Percentiles rank a stretch among this genome's conserved stretches.
These are phyloP conservation scores for Pseudocercospora musae DNA, from an alignment of 2,329 filamentous ascomycete genomes.

Conservation along the genomic window DNA sequence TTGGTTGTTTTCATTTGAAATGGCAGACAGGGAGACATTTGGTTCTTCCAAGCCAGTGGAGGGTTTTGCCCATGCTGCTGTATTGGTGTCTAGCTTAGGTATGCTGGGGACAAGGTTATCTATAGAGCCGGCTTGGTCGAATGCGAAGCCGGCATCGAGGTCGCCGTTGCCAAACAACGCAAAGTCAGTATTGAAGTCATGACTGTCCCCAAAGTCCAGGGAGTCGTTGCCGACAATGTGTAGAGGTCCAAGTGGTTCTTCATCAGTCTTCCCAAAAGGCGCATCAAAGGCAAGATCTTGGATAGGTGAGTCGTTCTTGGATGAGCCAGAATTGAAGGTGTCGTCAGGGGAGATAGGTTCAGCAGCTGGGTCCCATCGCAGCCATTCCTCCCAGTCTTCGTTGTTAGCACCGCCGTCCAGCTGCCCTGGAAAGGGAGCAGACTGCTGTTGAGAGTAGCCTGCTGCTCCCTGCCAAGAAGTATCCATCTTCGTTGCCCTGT, in stretches of 20 bases:
- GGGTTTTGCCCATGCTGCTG: conserved; percentile 26
- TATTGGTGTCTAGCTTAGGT: conserved; percentile 27
- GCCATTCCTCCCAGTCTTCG: conserved; percentile 48
- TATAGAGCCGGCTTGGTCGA: conserved; percentile 22
- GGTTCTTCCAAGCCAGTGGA: conserved; percentile 18
- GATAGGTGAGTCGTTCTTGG: conserved; percentile 36
- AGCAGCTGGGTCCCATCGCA: conserved; percentile 45
- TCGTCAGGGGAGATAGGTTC: conserved; percentile 36
- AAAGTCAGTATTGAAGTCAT: conserved; percentile 16
- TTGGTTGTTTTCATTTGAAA: conserved; percentile 25
- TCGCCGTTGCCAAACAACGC: conserved; percentile 30
- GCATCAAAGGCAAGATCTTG: conserved; percentile 32
- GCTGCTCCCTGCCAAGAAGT: conserved; percentile 20
- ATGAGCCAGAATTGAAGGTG: conserved; percentile 34
- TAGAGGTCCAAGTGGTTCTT: conserved; percentile 31
- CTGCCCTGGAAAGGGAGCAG: conserved; percentile 15
- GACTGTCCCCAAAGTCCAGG: conserved; percentile 26
- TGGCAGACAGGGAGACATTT: conserved; percentile 21
- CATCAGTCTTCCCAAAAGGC: conserved; percentile 22
- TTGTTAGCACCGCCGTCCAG: conserved; percentile 16
- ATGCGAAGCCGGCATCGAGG: conserved; percentile 30
- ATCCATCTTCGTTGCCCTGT: conserved; percentile 14
- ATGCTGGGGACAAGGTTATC: conserved; percentile 17
- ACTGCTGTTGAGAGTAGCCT: conserved; percentile 12
- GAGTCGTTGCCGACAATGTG: conserved; percentile 35